Percentiles rank a stretch among this genome's conserved stretches.
Conservation (phyloP, 495 filamentous ascomycete species). For the Penicillium riverlandense region DNA sequence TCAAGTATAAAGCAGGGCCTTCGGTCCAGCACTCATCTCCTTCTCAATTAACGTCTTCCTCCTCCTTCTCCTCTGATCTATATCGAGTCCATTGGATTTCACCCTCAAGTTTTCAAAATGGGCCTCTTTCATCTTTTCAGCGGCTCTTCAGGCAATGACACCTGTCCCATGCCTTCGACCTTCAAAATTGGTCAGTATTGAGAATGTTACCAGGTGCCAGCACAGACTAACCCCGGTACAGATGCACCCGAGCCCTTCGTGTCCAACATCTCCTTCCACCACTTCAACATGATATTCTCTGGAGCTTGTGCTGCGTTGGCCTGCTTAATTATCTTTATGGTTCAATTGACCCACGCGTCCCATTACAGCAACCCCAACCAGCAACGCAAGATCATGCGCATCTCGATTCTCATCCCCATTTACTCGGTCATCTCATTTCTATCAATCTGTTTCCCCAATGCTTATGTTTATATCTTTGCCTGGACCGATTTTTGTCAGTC, state of each 20-base stretch:
- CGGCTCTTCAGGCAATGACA: too few species aligned
- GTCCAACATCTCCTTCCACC: constrained; percentile 12
- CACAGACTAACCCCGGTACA: background rate
- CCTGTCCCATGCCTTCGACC: too few species aligned
- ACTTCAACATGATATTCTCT: constrained; percentile 17
- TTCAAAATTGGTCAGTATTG: too few species aligned
- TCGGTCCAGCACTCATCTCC: too few species aligned
- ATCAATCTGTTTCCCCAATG: constrained; percentile 5
- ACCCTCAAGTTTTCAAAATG: too few species aligned
- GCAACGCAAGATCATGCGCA: constrained; percentile 16
- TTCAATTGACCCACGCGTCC: constrained; percentile 14
- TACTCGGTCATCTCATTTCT: constrained; percentile 11
- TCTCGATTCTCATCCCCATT: constrained; percentile 5
- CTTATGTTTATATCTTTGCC: constrained; percentile 13
- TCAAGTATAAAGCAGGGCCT: too few species aligned
- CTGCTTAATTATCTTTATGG: constrained; percentile 8
- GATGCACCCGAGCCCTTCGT: constrained; percentile 2
- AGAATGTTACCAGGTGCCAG: too few species aligned
- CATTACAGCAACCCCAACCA: constrained; percentile 23
- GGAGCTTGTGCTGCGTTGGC: constrained; percentile 10
- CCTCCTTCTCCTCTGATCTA: too few species aligned
- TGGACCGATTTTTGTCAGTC: constrained; percentile 12
- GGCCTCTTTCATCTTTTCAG: too few species aligned
- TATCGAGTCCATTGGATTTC: too few species aligned
- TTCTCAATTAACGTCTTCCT: too few species aligned